Evolutionary conservation across 192 early-diverging fungal genomes (phyloP).

Genomic region (Entomortierella parvispora): DNA sequence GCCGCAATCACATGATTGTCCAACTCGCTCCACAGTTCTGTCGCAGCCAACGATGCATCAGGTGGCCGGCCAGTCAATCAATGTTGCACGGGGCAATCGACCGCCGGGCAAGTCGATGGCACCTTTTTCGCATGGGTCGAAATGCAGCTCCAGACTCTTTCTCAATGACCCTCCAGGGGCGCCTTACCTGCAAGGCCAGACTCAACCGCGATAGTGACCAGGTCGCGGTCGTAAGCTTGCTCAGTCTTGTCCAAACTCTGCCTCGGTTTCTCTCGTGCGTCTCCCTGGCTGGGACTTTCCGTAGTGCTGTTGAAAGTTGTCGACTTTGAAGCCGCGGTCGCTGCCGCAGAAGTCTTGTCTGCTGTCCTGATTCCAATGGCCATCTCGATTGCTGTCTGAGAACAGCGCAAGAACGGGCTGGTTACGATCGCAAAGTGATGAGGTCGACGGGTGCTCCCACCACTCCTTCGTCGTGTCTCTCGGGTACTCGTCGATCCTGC

Average conservation of each 20-base stretch:
- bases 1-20: slow-evolving; percentile 6
- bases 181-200: slow-evolving; percentile 43
- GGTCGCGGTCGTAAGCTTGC: slow-evolving; percentile 6
- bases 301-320: not conserved
- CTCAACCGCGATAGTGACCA: slow-evolving; percentile 42
- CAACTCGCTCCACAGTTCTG: not conserved
- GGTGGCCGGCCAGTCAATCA: not conserved
- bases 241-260: not conserved
- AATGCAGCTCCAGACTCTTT: not conserved
- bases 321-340: not conserved
- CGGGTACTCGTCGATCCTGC: not conserved
- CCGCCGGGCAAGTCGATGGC: not conserved
- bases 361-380: slow-evolving; percentile 35
- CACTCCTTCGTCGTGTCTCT: not conserved
- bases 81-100: no score
- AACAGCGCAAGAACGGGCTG: slow-evolving; percentile 47
- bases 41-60: not conserved
- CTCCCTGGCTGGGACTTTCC: no score
- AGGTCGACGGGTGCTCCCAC: slow-evolving; percentile 5
- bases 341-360: not conserved
- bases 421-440: slow-evolving; percentile 49
- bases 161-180: not conserved
- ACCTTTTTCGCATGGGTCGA: not conserved
- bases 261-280: not conserved
- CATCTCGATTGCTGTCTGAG: slow-evolving; percentile 50